phyloP scores from a whole-genome alignment of 2,329 filamentous ascomycete genomes.

The Cucurbitaria berberidis region DNA sequence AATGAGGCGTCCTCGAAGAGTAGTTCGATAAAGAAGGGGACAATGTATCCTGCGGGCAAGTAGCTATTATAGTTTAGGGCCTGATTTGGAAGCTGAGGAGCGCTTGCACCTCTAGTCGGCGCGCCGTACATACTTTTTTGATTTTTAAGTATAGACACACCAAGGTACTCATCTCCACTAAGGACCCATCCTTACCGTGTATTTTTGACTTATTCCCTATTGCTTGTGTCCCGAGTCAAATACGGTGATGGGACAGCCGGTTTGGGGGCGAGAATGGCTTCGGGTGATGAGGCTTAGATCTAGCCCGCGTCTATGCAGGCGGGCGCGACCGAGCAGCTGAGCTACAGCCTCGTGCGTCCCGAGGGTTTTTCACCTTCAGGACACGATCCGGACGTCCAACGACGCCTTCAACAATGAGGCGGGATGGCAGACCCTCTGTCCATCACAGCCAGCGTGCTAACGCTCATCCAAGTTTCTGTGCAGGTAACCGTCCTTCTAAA shows the following conservation, averaged over 20 bases:
- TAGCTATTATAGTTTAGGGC: too few relatives aligned
- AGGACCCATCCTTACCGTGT: too few relatives aligned
- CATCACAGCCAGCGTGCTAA: conserved; percentile 24
- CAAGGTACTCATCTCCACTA: too few relatives aligned
- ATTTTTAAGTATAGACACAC: too few relatives aligned
- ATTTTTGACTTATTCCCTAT: too few relatives aligned
- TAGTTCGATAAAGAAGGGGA: background rate
- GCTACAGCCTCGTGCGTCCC: conserved; percentile 9
- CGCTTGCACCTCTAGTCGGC: too few relatives aligned
- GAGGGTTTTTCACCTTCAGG: background rate
- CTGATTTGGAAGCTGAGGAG: too few relatives aligned
- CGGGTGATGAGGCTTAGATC: conserved; percentile 4
- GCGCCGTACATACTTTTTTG: too few relatives aligned
- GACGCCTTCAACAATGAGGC: conserved; percentile 4
- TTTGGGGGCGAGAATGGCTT: conserved; percentile 3
- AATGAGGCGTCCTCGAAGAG: background rate
- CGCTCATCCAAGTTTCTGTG: conserved; percentile 24
- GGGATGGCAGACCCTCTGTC: conserved; percentile 24
- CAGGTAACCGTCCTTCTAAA: conserved; percentile 22
- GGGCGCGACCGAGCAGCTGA: conserved; percentile 1
- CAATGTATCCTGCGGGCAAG: background rate
- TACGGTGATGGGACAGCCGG: too few relatives aligned
- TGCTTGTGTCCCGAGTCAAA: too few relatives aligned
- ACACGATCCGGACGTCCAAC: background rate
- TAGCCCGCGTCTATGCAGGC: background rate